phyloP scores from a whole-genome alignment of 176 grass and related monocot genomes.

The Oryza glumipatula region DNA sequence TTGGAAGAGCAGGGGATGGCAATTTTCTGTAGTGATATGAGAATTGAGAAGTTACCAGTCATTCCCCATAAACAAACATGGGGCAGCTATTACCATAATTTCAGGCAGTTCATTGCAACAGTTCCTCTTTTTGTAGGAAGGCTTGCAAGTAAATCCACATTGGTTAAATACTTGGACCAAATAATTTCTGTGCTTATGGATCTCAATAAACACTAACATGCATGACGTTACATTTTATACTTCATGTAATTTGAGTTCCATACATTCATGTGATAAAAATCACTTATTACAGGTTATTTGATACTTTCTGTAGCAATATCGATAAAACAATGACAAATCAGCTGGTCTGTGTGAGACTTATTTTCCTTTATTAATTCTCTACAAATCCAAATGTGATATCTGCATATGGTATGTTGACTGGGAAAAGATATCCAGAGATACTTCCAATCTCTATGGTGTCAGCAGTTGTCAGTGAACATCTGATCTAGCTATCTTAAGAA shows the following conservation, averaged over 20 bases:
- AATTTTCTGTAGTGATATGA: neutral
- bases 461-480: neutral
- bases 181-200: neutral
- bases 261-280: neutral
- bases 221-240: slow-evolving; percentile 5
- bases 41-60: neutral
- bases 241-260: neutral
- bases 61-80: neutral
- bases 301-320: slow-evolving; percentile 16
- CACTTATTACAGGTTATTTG: neutral
- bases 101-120: neutral
- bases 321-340: neutral
- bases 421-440: neutral
- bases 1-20: neutral
- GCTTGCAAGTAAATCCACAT: slow-evolving; percentile 5
- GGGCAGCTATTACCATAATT: neutral
- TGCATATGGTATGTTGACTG: neutral
- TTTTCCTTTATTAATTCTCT: slow-evolving; percentile 5
- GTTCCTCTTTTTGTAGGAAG: slow-evolving; percentile 9
- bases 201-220: neutral
- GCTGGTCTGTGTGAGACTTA: neutral
- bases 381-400: neutral
- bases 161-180: neutral
- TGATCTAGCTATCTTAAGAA: slow-evolving; percentile 8
- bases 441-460: neutral